Percentiles rank a stretch among this genome's conserved stretches.
Conservation (phyloP, 257 asterid genomes). For the Scutellaria minor region DNA sequence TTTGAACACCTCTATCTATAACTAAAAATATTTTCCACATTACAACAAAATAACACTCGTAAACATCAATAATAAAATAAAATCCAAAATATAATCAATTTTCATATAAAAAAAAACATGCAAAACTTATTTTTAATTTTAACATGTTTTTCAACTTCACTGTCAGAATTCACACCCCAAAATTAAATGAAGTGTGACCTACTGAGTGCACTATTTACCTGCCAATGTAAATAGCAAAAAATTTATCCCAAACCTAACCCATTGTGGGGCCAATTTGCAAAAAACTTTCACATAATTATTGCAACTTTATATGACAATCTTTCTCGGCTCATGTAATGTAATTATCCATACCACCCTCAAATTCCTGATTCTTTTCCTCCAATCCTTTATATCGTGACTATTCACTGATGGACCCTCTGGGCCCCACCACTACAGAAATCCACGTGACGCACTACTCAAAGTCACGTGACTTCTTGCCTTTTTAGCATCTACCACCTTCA, state of each 20-base stretch:
- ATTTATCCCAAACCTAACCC: neutral
- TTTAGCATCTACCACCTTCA: neutral
- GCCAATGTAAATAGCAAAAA: neutral
- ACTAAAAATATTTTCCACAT: no score
- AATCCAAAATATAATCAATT: no score
- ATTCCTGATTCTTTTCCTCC: slow-evolving; percentile 2
- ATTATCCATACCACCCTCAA: slow-evolving; percentile 12
- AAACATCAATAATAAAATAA: no score
- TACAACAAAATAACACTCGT: no score
- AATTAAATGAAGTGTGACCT: no score
- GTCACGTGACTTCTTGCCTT: slow-evolving; percentile 36
- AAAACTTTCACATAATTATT: slow-evolving; percentile 25
- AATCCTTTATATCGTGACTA: slow-evolving; percentile 18
- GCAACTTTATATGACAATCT: slow-evolving; percentile 23
- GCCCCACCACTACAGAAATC: slow-evolving; percentile 28
- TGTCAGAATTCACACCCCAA: no score
- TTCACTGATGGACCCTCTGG: slow-evolving; percentile 8
- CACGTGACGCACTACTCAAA: slow-evolving; percentile 40
- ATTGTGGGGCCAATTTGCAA: slow-evolving; percentile 1
- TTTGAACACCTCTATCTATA: no score
- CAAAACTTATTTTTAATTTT: no score
- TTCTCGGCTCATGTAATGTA: neutral
- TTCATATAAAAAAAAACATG: no score
- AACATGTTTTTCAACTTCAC: no score
- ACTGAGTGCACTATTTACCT: no score